Evolutionary conservation across 345 rosid species (phyloP), one percentile per base, ranked within the genome.

Genomic region (Gossypioides kirkii): DNA sequence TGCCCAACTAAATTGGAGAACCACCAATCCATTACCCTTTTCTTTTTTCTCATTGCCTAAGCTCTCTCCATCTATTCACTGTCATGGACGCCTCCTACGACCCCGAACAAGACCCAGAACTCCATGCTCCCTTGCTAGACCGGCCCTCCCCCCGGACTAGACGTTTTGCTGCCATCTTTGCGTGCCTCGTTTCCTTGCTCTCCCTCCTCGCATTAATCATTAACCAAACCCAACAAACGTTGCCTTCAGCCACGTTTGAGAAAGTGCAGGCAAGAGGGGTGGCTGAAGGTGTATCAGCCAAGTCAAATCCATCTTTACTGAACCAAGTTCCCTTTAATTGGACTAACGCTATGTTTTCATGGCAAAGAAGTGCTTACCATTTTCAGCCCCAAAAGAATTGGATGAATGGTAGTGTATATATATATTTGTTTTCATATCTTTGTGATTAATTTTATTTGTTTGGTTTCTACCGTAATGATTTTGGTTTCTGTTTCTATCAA

Each of bases 321-420:
- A 43, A 74, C 18, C 52, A 63, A 55, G 60, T 67, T 1, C 80
- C 85, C 1, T 88, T 77, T 71, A 88, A 90, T 74, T 92, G 98
- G 99, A 90, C 94, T 20, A 87, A 87, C 26, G 91, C 90, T 41
- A 88, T 91, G 98, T 77, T 90, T 77, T 72, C 90, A 3, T 95
- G 98, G 98, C 99, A 95, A 73, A 79, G 97, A 79, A 89, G 97
- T 28, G 85, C 94, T 55, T 95, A 68, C 77, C 99, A 95, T 59
- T 95, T 92, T 69, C 99, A 92, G 71, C 99, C 99, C 1, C 69
- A 80, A 56, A 83, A 79, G 65, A 92, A 95, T 72, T 95, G 99
- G 99, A 95, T 92, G 98, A 95, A 95, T 77, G 99, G 99, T 95
- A 84, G 79, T 43, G 47, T 43, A 43, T 43, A 8, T 43, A 11